Evolutionary conservation across 345 rosid genomes (phyloP).

Genomic region (Combretum micranthum): DNA sequence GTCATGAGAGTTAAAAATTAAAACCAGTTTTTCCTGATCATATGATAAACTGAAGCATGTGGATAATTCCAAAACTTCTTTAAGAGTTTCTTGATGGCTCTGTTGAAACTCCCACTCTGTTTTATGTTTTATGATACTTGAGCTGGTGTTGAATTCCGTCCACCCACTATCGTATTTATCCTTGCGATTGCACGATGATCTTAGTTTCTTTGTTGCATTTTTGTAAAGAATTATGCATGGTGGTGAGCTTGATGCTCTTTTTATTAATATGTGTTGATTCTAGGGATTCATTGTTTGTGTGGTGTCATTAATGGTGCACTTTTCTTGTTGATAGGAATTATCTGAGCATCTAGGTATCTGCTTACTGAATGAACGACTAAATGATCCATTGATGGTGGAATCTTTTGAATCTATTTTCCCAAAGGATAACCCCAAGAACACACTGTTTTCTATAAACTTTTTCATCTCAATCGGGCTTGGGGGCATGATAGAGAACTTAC

Average conservation of each 20-base stretch:
- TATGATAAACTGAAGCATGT: no score
- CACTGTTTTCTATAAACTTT: constrained; percentile 79
- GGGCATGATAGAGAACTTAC: constrained; percentile 87
- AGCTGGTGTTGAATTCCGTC: no score
- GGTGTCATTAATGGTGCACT: not conserved
- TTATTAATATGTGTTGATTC: no score
- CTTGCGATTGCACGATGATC: not conserved
- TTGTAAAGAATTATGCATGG: not conserved
- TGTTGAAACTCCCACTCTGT: no score
- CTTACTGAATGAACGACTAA: constrained; percentile 67
- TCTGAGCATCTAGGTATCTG: constrained; percentile 88
- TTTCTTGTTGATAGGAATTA: constrained; percentile 59
- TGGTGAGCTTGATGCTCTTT: no score
- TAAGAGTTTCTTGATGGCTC: no score
- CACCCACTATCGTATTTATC: no score
- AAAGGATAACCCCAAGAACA: constrained; percentile 86
- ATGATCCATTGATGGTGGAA: constrained; percentile 63
- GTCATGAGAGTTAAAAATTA: no score
- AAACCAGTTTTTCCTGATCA: no score
- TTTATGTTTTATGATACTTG: no score
- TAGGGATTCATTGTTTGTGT: no score
- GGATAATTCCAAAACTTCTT: no score
- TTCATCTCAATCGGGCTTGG: constrained; percentile 97
- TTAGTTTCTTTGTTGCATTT: not conserved
- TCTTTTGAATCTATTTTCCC: constrained; percentile 86